A percentile compares a stretch with the other conserved stretches of the same genome.
These are phyloP conservation scores for Lepidium didymum DNA, from an alignment of 345 rosid species.

Conservation along the genomic window DNA sequence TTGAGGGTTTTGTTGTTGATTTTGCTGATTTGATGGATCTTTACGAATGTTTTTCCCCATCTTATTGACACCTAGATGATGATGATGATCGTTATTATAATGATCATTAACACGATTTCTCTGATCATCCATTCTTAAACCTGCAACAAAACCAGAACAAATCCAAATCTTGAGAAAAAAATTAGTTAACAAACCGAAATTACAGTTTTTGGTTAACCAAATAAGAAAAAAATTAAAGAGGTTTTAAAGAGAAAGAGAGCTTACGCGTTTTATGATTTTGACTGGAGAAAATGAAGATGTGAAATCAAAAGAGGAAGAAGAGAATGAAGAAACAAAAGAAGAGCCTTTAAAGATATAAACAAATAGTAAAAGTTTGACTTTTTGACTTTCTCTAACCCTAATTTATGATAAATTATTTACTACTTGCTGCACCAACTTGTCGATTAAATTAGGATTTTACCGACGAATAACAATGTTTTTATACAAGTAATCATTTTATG, in stretches of 20 bases:
- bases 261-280: constrained; percentile 20
- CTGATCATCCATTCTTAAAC: constrained; percentile 56
- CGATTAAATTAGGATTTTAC: background rate
- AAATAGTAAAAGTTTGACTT: background rate
- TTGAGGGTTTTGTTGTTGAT: constrained; percentile 61
- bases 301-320: background rate
- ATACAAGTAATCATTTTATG: background rate
- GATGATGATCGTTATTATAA: background rate
- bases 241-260: background rate
- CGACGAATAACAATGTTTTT: background rate
- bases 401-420: background rate
- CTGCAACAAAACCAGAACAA: background rate
- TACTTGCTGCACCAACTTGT: background rate
- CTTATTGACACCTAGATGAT: constrained; percentile 74
- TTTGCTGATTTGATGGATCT: constrained; percentile 73
- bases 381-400: background rate
- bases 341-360: background rate
- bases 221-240: background rate
- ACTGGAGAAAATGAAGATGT: background rate
- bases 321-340: background rate
- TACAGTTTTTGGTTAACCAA: background rate
- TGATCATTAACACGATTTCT: constrained; percentile 51
- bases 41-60: constrained; percentile 75
- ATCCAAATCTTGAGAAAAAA: background rate
- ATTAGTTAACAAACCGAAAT: background rate